Evolutionary conservation across 768 basidiomycete genomes (phyloP).

Genomic region (Neoboletus magnificus): DNA sequence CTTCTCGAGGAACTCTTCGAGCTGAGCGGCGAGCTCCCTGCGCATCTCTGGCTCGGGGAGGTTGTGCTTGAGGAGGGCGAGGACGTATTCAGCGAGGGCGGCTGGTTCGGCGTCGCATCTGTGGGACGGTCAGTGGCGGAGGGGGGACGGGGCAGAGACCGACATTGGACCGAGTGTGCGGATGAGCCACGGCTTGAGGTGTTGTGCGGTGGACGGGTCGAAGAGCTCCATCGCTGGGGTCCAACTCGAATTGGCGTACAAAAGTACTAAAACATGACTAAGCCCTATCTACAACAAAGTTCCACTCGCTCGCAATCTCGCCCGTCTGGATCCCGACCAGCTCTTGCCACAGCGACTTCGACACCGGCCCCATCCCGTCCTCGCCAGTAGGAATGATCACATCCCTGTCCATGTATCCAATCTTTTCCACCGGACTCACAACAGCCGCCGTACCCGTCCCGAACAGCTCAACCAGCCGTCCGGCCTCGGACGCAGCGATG

Average conservation of each 20-base stretch:
- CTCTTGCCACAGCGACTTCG: conserved; percentile 46
- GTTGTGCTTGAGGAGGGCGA: conserved; percentile 90
- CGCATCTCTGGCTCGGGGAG: conserved; percentile 79
- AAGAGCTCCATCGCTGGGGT: conserved; percentile 49
- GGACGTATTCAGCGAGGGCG: conserved; percentile 90
- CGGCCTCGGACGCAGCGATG: conserved; percentile 41
- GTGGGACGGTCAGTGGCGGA: not conserved
- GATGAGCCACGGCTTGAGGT: conserved; percentile 87
- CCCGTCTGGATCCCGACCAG: conserved; percentile 72
- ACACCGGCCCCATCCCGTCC: conserved; percentile 74
- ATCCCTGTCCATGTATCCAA: conserved; percentile 58
- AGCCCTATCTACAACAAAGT: conserved; percentile 44
- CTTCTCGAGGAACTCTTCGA: conserved; percentile 92
- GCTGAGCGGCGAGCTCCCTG: conserved; percentile 67
- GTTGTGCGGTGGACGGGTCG: conserved; percentile 58
- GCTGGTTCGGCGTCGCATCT: conserved; percentile 97
- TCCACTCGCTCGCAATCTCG: conserved; percentile 75
- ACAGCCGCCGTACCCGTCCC: conserved; percentile 55
- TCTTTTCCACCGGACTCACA: conserved; percentile 47
- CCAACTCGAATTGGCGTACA: not conserved
- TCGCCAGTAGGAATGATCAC: conserved; percentile 52
- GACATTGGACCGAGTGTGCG: conserved; percentile 90
- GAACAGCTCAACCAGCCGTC: conserved; percentile 49
- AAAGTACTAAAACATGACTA: conserved; percentile 14
- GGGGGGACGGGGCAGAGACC: not conserved